Percentiles rank a stretch among this genome's conserved stretches.
Conservation (phyloP, 1,284 basidiomycete genomes). For the Rhodotorula sp. region DNA sequence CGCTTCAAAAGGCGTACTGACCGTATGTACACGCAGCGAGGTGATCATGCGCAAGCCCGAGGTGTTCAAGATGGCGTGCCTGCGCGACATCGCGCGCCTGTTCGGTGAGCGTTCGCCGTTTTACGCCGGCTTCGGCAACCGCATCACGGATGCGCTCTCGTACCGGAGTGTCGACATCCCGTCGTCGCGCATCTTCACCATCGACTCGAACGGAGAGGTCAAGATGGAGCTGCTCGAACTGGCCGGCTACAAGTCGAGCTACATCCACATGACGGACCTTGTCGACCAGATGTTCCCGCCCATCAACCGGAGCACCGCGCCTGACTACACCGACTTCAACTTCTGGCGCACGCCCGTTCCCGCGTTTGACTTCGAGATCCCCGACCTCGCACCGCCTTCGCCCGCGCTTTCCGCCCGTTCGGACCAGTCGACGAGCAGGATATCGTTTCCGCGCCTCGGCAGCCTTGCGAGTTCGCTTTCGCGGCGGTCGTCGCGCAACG, state of each 20-base stretch:
- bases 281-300: slow-evolving; percentile 99
- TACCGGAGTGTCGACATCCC: slow-evolving; percentile 95
- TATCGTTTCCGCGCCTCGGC: slow-evolving; percentile 42
- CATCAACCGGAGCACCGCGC: slow-evolving; percentile 79
- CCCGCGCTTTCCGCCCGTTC: slow-evolving; percentile 82
- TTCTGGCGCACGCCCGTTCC: slow-evolving; percentile 85
- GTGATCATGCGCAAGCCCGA: slow-evolving; percentile 99
- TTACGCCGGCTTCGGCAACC: slow-evolving; percentile 97
- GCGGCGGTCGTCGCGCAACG: slow-evolving; percentile 34
- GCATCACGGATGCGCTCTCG: slow-evolving; percentile 95
- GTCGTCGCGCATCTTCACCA: slow-evolving; percentile 94
- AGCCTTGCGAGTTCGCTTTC: slow-evolving; percentile 40
- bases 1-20: neutral
- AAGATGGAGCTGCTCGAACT: slow-evolving; percentile 96
- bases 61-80: slow-evolving; percentile 99
- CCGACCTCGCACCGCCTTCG: slow-evolving; percentile 72
- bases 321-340: slow-evolving; percentile 96
- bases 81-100: slow-evolving; percentile 90
- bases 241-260: slow-evolving; percentile 94
- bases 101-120: slow-evolving; percentile 77
- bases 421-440: slow-evolving; percentile 55
- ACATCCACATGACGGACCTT: slow-evolving; percentile 96
- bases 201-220: slow-evolving; percentile 92
- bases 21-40: slow-evolving; percentile 61
- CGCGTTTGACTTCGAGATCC: slow-evolving; percentile 68